A percentile compares a stretch with the other conserved stretches of the same genome.
phyloP scores from a whole-genome alignment of 1,284 basidiomycete genomes.

The Apiotrichum veenhuisii region DNA sequence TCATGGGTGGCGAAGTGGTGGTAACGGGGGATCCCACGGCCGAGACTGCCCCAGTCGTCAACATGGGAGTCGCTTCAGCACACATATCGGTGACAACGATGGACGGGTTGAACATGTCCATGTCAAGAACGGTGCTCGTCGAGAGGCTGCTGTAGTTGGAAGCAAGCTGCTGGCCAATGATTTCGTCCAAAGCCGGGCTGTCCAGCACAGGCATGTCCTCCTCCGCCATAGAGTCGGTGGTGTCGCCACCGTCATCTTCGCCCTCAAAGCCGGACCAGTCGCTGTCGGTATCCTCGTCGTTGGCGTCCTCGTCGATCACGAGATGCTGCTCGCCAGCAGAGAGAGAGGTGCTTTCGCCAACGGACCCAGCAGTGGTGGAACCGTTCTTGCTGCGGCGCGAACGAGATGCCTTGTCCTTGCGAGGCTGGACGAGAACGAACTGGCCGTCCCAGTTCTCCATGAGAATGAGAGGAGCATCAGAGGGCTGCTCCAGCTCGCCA shows the following conservation, averaged over 20 bases:
- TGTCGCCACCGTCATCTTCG: conserved; percentile 43
- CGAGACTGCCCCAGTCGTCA: conserved; percentile 18
- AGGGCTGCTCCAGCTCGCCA: conserved; percentile 6
- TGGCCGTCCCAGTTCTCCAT: conserved; percentile 50
- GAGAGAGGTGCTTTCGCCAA: conserved; percentile 33
- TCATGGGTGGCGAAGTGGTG: not conserved
- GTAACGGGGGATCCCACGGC: conserved; percentile 3
- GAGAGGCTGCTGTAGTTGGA: conserved; percentile 2
- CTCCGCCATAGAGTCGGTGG: conserved; percentile 48
- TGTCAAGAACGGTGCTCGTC: not conserved
- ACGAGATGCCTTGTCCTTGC: conserved; percentile 27
- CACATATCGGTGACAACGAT: conserved; percentile 28
- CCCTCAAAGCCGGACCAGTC: conserved; percentile 36
- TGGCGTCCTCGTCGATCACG: conserved; percentile 43
- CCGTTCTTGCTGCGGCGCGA: conserved; percentile 19
- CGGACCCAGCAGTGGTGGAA: conserved; percentile 29
- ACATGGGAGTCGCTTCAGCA: conserved; percentile 24
- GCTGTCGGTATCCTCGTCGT: conserved; percentile 23
- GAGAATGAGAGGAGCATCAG: conserved; percentile 34
- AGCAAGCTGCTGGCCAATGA: conserved; percentile 31
- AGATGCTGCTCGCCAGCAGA: conserved; percentile 35
- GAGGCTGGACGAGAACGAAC: conserved; percentile 43
- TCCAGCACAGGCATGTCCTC: conserved; percentile 48
- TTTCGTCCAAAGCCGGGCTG: conserved; percentile 39
- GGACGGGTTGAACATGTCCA: conserved; percentile 15